Evolutionary conservation across 148 eudicot species (phyloP).

Genomic region (Camellia sinensis): DNA sequence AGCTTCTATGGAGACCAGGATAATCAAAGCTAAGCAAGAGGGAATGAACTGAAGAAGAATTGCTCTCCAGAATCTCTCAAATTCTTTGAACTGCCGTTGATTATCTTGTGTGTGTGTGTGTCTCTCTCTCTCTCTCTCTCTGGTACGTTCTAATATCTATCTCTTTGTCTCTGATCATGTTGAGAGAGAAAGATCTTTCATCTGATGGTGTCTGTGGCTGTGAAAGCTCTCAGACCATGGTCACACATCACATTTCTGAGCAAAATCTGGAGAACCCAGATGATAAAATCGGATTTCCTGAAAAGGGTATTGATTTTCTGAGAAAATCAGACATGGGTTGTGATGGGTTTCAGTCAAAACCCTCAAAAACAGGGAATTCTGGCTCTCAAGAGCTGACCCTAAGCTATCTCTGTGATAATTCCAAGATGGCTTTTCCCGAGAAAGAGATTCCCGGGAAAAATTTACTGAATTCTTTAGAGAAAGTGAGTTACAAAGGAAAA

Average conservation of each 20-base stretch:
- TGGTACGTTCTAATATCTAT: constrained; percentile 17
- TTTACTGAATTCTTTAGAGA: constrained; percentile 39
- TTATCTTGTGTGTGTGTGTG: neutral
- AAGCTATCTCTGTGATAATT: constrained; percentile 68
- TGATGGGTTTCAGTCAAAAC: constrained; percentile 38
- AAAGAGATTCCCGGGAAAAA: constrained; percentile 33
- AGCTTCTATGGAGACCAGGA: constrained; percentile 17
- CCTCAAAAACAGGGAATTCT: constrained; percentile 27
- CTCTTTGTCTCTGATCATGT: constrained; percentile 15
- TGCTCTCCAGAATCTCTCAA: neutral
- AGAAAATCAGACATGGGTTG: constrained; percentile 29
- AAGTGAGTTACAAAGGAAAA: constrained; percentile 55
- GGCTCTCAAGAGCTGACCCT: constrained; percentile 73
- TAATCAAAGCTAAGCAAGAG: constrained; percentile 4
- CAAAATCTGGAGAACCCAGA: constrained; percentile 37
- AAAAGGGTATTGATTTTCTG: constrained; percentile 44
- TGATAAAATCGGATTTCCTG: constrained; percentile 43
- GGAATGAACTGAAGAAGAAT: constrained; percentile 6
- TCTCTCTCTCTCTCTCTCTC: neutral
- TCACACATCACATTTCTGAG: constrained; percentile 19
- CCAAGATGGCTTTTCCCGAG: constrained; percentile 39
- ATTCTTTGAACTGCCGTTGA: neutral
- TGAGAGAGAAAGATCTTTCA: constrained; percentile 32
- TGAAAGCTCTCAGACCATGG: constrained; percentile 26
- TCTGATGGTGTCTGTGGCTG: constrained; percentile 21